phyloP scores from a whole-genome alignment of 768 basidiomycete species.

The Lentinula lateritia region DNA sequence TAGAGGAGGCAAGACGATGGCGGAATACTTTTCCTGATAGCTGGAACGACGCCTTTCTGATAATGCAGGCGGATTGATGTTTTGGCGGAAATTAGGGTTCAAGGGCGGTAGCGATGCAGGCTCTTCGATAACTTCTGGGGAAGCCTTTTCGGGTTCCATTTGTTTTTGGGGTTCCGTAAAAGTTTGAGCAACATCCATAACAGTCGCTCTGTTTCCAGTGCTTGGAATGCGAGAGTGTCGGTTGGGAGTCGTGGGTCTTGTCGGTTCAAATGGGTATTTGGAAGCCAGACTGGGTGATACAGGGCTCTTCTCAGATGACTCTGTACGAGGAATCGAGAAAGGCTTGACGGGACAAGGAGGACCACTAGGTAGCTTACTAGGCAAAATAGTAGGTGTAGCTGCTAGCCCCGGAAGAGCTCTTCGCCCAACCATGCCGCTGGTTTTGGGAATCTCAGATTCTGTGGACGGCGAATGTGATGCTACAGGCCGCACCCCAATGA shows the following conservation, averaged over 20 bases:
- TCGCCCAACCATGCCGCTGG: slow-evolving; percentile 27
- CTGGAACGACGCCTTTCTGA: slow-evolving; percentile 60
- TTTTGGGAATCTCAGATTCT: slow-evolving; percentile 12
- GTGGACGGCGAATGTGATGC: slow-evolving; percentile 1
- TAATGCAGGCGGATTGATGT: slow-evolving; percentile 18
- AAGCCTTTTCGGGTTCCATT: neutral
- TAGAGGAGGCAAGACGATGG: slow-evolving; percentile 56
- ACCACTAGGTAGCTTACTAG: neutral
- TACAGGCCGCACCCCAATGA: slow-evolving; percentile 25
- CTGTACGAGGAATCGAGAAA: slow-evolving; percentile 4
- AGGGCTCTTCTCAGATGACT: neutral
- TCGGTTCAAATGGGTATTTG: slow-evolving; percentile 15
- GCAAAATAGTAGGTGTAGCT: neutral
- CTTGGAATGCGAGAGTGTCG: slow-evolving; percentile 58
- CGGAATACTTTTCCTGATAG: slow-evolving; percentile 56
- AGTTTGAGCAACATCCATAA: slow-evolving; percentile 75
- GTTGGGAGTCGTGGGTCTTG: slow-evolving; percentile 24
- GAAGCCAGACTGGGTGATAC: slow-evolving; percentile 2
- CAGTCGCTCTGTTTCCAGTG: slow-evolving; percentile 63
- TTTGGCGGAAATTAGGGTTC: slow-evolving; percentile 7
- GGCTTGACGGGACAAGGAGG: neutral
- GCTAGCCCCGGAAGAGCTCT: slow-evolving; percentile 38
- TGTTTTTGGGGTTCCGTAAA: slow-evolving; percentile 18
- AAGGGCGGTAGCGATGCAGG: slow-evolving; percentile 15
- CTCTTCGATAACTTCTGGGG: slow-evolving; percentile 12